Conservation (phyloP, 495 filamentous ascomycete genomes). For the Podospora pseudopauciseta region DNA sequence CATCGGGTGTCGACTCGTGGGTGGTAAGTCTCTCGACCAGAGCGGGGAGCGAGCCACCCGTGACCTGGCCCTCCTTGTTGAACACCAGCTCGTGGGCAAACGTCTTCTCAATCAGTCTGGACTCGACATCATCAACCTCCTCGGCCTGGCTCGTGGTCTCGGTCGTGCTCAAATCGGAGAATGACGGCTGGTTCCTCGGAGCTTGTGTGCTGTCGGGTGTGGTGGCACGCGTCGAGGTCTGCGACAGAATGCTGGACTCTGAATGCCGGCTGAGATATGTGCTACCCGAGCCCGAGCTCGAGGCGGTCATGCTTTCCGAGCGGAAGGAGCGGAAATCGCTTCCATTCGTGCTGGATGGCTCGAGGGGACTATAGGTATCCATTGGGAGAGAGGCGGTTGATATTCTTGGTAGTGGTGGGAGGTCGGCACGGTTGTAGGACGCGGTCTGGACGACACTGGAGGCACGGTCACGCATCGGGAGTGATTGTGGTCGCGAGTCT, state of each 20-base stretch:
- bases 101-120: slow-evolving; percentile 76
- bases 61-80: slow-evolving; percentile 94
- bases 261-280: slow-evolving; percentile 80
- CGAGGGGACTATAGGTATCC: slow-evolving; percentile 47
- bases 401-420: slow-evolving; percentile 48
- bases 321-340: slow-evolving; percentile 48
- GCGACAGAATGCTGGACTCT: slow-evolving; percentile 74
- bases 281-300: slow-evolving; percentile 57
- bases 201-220: slow-evolving; percentile 64
- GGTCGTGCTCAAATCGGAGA: slow-evolving; percentile 56
- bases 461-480: slow-evolving; percentile 30
- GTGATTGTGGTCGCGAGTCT: slow-evolving; percentile 41
- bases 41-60: slow-evolving; percentile 85
- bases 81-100: slow-evolving; percentile 85
- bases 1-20: slow-evolving; percentile 88
- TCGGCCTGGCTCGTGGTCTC: slow-evolving; percentile 63
- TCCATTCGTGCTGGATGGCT: slow-evolving; percentile 40
- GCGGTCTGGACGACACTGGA: slow-evolving; percentile 38
- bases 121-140: slow-evolving; percentile 72
- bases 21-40: slow-evolving; percentile 91
- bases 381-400: slow-evolving; percentile 41
- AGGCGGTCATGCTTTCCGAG: slow-evolving; percentile 48
- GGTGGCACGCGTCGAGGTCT: slow-evolving; percentile 82
- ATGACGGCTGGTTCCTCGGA: slow-evolving; percentile 45
- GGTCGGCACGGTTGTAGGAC: slow-evolving; percentile 38